Conservation (phyloP, 495 filamentous ascomycete genomes). For the Hypoxylon crocopeplum region DNA sequence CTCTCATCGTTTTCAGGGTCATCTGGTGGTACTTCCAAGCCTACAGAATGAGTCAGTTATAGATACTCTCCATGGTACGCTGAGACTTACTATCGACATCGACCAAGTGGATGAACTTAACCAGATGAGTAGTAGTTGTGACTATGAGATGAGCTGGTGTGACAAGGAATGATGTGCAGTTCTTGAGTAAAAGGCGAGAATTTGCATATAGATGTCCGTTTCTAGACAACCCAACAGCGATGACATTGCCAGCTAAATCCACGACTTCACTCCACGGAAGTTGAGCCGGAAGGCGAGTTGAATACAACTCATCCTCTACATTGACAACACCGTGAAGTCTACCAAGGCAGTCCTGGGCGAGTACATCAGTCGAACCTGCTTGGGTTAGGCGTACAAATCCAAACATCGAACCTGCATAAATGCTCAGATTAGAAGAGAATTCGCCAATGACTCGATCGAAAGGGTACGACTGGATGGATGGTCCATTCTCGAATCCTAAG, state of each 20-base stretch:
- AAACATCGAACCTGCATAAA: constrained; percentile 39
- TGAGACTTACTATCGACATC: constrained; percentile 64
- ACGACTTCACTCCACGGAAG: constrained; percentile 62
- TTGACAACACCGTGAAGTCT: constrained; percentile 44
- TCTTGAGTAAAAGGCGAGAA: constrained; percentile 72
- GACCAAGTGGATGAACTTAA: constrained; percentile 91
- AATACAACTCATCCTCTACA: constrained; percentile 41
- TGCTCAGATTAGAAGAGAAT: constrained; percentile 36
- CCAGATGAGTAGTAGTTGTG: constrained; percentile 86
- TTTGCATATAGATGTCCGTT: constrained; percentile 83
- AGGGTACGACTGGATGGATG: constrained; percentile 32
- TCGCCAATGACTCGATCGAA: constrained; percentile 38
- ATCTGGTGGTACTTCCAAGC: constrained; percentile 82
- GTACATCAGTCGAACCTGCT: constrained; percentile 43
- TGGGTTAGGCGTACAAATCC: constrained; percentile 43
- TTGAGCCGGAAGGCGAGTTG: constrained; percentile 46
- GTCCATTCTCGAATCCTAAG: constrained; percentile 34
- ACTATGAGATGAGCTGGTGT: constrained; percentile 86
- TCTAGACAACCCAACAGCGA: constrained; percentile 70
- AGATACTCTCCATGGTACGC: neutral
- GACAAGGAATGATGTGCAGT: constrained; percentile 88
- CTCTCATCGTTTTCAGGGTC: constrained; percentile 91
- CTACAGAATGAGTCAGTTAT: constrained; percentile 47
- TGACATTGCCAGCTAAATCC: constrained; percentile 44
- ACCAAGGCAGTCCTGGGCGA: constrained; percentile 49